Evolutionary conservation across 352 stramenopile genomes (phyloP).

Genomic region (Globisporangium paddicum): DNA sequence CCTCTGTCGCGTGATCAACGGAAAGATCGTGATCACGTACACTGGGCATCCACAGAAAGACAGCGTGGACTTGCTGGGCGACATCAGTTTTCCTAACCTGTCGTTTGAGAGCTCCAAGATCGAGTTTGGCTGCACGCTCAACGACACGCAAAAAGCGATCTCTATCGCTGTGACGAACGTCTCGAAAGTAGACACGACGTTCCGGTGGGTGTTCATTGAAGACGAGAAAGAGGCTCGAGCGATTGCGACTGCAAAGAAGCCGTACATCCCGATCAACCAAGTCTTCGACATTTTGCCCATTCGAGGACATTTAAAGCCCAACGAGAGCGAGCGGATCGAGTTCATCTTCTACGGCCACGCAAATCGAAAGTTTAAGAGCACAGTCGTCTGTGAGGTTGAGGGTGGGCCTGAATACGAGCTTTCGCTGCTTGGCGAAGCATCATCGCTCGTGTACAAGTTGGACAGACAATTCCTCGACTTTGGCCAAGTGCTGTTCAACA

Average conservation of each 20-base stretch:
- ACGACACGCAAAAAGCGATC: constrained; percentile 93
- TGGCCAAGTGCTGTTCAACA: constrained; percentile 92
- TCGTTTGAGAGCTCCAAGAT: constrained; percentile 88
- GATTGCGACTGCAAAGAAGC: constrained; percentile 61
- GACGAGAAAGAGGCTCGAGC: constrained; percentile 72
- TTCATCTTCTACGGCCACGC: constrained; percentile 93
- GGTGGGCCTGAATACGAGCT: constrained; percentile 94
- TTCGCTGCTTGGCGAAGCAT: constrained; percentile 85
- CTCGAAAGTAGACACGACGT: constrained; percentile 86
- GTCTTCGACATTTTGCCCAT: constrained; percentile 96
- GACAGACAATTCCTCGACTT: constrained; percentile 92
- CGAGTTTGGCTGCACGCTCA: constrained; percentile 94
- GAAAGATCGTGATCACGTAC: constrained; percentile 83
- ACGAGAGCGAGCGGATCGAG: constrained; percentile 90
- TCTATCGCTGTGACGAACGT: constrained; percentile 85
- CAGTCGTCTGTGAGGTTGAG: constrained; percentile 90
- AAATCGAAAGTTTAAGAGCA: constrained; percentile 89
- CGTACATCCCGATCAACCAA: constrained; percentile 90
- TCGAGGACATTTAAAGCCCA: constrained; percentile 72
- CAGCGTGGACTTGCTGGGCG: constrained; percentile 79
- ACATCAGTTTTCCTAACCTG: constrained; percentile 95
- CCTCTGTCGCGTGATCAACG: constrained; percentile 81
- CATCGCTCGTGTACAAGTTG: constrained; percentile 88
- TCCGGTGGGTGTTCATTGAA: constrained; percentile 94
- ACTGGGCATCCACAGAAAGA: constrained; percentile 90